Conservation (phyloP, 257 asterid species). For the Petunia axillaris region DNA sequence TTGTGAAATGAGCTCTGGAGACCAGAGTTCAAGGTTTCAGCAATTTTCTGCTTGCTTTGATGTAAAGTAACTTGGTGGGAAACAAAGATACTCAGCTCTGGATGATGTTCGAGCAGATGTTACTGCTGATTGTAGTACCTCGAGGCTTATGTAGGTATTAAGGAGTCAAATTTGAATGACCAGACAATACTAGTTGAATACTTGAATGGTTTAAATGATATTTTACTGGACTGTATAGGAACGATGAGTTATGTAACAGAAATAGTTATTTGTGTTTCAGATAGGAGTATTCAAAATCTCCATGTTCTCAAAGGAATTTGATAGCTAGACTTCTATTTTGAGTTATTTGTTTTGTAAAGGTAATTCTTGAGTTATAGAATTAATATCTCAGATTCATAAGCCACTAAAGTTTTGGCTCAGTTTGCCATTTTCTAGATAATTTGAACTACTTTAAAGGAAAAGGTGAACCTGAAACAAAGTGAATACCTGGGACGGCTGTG, state of each 20-base stretch:
- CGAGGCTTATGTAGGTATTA: not conserved
- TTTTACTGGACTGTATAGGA: not conserved
- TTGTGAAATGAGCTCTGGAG: constrained; percentile 7
- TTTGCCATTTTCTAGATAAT: not conserved
- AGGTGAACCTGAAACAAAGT: not conserved
- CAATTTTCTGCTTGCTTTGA: not conserved
- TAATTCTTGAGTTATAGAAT: too few relatives aligned
- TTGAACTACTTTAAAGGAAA: too few relatives aligned
- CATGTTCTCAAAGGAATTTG: not conserved
- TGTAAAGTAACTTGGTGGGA: constrained; percentile 15
- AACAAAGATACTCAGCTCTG: not conserved
- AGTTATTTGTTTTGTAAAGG: too few relatives aligned
- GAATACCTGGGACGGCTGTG: not conserved
- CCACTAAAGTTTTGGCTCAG: not conserved
- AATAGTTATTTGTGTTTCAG: not conserved
- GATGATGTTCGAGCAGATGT: not conserved
- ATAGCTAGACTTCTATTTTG: not conserved
- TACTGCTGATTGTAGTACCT: not conserved
- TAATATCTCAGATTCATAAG: not conserved
- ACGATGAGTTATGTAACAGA: not conserved
- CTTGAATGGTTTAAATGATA: not conserved
- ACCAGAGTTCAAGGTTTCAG: constrained; percentile 14
- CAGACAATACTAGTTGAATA: not conserved
- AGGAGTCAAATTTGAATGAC: not conserved
- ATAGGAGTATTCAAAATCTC: not conserved